Conservation (phyloP, 2,329 filamentous ascomycete genomes). For the Colletotrichum somersetense region DNA sequence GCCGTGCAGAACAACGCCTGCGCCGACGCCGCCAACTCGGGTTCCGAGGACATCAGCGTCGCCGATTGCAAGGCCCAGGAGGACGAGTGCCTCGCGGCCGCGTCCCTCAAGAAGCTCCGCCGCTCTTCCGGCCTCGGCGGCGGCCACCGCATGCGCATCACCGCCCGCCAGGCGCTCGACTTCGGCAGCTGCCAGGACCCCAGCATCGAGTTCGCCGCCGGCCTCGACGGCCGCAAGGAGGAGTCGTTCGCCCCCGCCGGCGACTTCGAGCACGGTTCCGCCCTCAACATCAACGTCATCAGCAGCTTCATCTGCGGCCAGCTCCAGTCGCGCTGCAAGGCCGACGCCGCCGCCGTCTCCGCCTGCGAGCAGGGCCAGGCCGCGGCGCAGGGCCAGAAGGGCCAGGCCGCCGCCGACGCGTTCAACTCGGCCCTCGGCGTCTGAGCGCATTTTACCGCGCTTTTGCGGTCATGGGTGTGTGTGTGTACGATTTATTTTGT, state of each 20-base stretch:
- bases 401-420: constrained; percentile 45
- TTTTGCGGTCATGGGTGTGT: neutral
- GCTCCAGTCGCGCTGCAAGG: constrained; percentile 49
- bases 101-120: constrained; percentile 39
- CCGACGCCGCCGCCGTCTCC: constrained; percentile 42
- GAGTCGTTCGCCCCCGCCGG: constrained; percentile 56
- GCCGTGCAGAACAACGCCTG: constrained; percentile 65
- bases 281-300: constrained; percentile 55
- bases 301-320: constrained; percentile 62
- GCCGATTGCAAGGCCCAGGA: constrained; percentile 60
- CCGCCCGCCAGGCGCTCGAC: constrained; percentile 48
- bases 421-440: constrained; percentile 44
- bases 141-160: constrained; percentile 41
- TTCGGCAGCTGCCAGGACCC: constrained; percentile 63
- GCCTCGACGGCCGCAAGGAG: constrained; percentile 63
- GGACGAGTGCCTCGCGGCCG: constrained; percentile 51
- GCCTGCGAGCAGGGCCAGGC: constrained; percentile 43
- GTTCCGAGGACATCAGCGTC: constrained; percentile 52
- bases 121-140: constrained; percentile 29
- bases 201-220: constrained; percentile 62
- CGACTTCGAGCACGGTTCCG: constrained; percentile 66
- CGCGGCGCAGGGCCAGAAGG: constrained; percentile 44
- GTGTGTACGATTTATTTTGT: neutral
- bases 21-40: constrained; percentile 62
- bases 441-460: neutral